These are phyloP conservation scores for Rauvolfia tetraphylla DNA, from an alignment of 257 asterid species.

Conservation along the genomic window DNA sequence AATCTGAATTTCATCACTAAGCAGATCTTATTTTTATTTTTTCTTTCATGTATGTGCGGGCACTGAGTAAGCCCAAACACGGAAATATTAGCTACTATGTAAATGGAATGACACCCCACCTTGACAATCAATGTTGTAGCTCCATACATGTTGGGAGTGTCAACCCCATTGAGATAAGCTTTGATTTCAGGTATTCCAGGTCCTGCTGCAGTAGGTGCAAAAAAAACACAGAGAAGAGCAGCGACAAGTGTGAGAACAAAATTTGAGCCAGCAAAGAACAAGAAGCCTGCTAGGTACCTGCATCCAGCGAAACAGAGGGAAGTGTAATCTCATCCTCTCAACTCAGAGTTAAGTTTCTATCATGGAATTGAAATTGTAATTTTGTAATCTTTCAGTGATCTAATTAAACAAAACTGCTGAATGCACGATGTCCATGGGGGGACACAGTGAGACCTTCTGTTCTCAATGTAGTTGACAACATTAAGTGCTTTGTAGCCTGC, in stretches of 20 bases:
- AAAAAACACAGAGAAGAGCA: slow-evolving; percentile 62
- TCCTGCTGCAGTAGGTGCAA: slow-evolving; percentile 95
- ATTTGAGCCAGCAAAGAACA: slow-evolving; percentile 50
- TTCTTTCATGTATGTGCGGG: neutral
- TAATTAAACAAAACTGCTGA: neutral
- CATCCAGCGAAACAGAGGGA: slow-evolving; percentile 27
- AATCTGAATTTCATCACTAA: neutral
- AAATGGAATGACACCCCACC: slow-evolving; percentile 36
- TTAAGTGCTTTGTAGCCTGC: slow-evolving; percentile 77
- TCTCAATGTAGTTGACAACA: slow-evolving; percentile 50
- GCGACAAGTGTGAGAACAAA: slow-evolving; percentile 60
- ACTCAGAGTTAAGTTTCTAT: neutral
- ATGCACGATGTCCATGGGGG: neutral
- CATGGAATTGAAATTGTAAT: neutral
- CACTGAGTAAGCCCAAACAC: neutral
- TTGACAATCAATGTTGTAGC: slow-evolving; percentile 75
- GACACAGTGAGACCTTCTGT: slow-evolving; percentile 43
- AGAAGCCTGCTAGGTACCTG: slow-evolving; percentile 68
- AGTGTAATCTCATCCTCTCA: neutral
- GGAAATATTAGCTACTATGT: neutral
- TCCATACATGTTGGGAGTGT: slow-evolving; percentile 86
- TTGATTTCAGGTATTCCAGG: slow-evolving; percentile 93
- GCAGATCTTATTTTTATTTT: neutral
- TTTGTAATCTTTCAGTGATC: neutral
- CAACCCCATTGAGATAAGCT: slow-evolving; percentile 92